phyloP scores from a whole-genome alignment of 2,329 filamentous ascomycete genomes.

The Orbilia javanica region DNA sequence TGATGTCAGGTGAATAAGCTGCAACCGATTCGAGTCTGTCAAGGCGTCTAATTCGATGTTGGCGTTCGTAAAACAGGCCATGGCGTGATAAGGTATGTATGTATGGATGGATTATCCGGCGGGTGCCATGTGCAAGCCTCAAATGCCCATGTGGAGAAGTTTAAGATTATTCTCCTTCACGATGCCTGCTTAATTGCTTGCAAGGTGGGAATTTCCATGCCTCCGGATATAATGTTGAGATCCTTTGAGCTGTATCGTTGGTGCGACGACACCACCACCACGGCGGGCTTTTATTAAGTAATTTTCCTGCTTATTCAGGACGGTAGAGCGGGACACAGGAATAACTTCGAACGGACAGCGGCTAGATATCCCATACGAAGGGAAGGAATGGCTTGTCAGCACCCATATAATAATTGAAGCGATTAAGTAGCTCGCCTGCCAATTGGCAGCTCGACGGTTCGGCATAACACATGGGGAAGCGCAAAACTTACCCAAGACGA shows the following conservation, averaged over 20 bases:
- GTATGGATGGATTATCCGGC: conserved; percentile 41
- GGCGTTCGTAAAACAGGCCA: conserved; percentile 44
- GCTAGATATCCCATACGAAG: conserved; percentile 48
- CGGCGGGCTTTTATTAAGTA: conserved; percentile 29
- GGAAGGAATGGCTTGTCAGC: conserved; percentile 31
- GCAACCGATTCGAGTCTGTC: conserved; percentile 40
- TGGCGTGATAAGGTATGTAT: conserved; percentile 53
- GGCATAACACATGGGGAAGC: conserved; percentile 40
- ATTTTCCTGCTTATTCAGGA: conserved; percentile 53
- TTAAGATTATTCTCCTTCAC: conserved; percentile 57
- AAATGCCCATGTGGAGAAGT: conserved; percentile 58
- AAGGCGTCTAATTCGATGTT: conserved; percentile 49
- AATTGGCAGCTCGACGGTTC: conserved; percentile 37
- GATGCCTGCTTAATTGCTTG: conserved; percentile 31
- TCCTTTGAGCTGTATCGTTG: conserved; percentile 22
- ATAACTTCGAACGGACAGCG: conserved; percentile 35
- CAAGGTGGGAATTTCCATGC: conserved; percentile 13
- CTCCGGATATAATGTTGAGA: conserved; percentile 40
- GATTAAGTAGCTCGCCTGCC: conserved; percentile 46
- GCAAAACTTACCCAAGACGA: conserved; percentile 58
- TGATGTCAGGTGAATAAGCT: conserved; percentile 35
- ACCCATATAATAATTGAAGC: conserved; percentile 34
- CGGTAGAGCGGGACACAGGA: conserved; percentile 40
- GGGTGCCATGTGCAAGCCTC: conserved; percentile 55
- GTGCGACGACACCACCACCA: conserved; percentile 52